Base-by-base conservation (phyloP, 1,284 basidiomycete species). In the Trametes pubescens region DNA sequence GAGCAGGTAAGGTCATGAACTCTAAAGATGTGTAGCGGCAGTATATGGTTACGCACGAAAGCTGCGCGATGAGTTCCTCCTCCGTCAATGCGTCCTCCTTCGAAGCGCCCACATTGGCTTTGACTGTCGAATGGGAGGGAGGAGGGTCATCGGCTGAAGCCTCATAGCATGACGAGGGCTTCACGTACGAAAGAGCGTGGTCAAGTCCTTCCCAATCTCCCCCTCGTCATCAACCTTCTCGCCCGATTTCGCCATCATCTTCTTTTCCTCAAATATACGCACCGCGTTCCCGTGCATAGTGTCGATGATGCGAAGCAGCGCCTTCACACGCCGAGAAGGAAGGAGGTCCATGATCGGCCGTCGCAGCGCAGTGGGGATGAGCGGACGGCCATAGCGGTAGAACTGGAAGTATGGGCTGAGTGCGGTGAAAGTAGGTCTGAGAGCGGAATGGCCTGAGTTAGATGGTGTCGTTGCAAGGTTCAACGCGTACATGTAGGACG, bases 11-110 rank as follows among this genome's bases (percentile, higher is more conserved):
- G 29, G 22, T n/a, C 24, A 21, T 7, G 9, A 18, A 21, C 13
- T 3, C 13, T 18, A 9, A 7, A 7, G 34, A 14, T 14, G 7
- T 8, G 5, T 5, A 4, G 16, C 4, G 62, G 26, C 4, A 26
- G 75, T 74, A 71, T 32, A 70, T 66, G n/a, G 49, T 29, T 47
- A 49, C 71, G 43, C 51, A 76, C 76, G 71, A 71, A 69, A 76
- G 74, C 57, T 77, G 75, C 0, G 71, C 72, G 29, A 75, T 61
- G 16, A 77, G 46, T 55, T 74, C 75, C 11, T 66, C 66, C 40
- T 75, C 73, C 7, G 68, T 66, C 10, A 76, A 66, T 37, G 68
- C 60, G 22, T 77, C 75, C 24, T 69, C 68, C 21, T 62, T 70
- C 7, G 67, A 57, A 1, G 70, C 72, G 14, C 60, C 52, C 43